A percentile compares a stretch with the other conserved stretches of the same genome.
phyloP scores from a whole-genome alignment of 176 grass and related monocot genomes.

The Zoysia pacifica region DNA sequence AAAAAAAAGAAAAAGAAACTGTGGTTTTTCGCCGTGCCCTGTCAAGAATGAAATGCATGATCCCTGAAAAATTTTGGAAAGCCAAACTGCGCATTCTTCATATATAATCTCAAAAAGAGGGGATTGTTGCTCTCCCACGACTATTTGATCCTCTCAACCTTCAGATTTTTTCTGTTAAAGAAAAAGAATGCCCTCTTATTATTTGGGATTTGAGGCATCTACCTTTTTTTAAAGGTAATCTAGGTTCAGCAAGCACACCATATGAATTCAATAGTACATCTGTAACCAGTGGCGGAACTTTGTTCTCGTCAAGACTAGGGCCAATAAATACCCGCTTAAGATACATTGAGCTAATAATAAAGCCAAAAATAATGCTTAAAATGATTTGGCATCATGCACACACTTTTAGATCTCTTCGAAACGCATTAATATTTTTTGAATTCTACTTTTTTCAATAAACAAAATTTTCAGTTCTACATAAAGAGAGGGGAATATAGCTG shows the following conservation, averaged over 20 bases:
- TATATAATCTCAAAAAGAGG: not conserved
- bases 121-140: not conserved
- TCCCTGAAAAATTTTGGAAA: not conserved
- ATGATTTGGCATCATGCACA: no score
- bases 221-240: not conserved
- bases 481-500: no score
- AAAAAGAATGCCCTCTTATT: not conserved
- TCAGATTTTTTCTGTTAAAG: not conserved
- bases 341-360: no score
- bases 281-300: not conserved
- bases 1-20: conserved; percentile 10
- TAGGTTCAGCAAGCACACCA: not conserved
- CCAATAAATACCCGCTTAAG: no score
- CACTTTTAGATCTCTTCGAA: no score
- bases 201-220: not conserved
- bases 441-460: no score
- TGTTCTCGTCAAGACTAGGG: no score
- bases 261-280: not conserved
- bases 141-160: not conserved
- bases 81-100: not conserved
- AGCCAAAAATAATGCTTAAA: no score
- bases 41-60: not conserved
- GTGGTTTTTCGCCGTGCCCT: not conserved
- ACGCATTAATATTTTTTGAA: no score
- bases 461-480: no score